Conservation (phyloP, 108 stramenopile species). For the Nitzschia sp. region DNA sequence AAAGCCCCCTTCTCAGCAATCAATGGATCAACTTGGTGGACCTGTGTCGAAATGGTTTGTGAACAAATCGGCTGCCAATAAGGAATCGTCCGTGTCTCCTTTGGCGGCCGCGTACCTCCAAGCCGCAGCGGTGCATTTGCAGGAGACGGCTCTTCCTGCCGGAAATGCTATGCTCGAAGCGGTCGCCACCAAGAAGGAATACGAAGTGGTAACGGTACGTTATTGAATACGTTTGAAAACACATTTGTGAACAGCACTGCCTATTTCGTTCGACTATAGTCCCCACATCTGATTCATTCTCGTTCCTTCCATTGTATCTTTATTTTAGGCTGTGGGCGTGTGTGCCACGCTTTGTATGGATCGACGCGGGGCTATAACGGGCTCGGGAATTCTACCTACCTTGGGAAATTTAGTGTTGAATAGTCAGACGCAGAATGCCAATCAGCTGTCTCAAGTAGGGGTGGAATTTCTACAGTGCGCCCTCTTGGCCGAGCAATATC, state of each 20-base stretch:
- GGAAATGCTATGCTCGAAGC: neutral
- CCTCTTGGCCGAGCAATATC: conserved; percentile 57
- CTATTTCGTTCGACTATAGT: neutral
- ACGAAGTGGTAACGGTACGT: conserved; percentile 5
- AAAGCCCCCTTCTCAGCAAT: conserved; percentile 9
- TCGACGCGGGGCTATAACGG: conserved; percentile 23
- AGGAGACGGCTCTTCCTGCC: neutral
- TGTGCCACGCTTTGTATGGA: conserved; percentile 19
- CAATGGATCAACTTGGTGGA: conserved; percentile 12
- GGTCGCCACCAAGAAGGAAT: neutral
- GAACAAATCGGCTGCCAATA: neutral
- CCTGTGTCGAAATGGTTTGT: conserved; percentile 23
- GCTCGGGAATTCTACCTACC: conserved; percentile 52
- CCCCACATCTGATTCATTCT: neutral
- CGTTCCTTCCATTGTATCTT: neutral
- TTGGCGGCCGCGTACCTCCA: neutral
- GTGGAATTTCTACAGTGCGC: conserved; percentile 58
- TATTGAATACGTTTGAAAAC: neutral
- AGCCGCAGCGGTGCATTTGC: conserved; percentile 10
- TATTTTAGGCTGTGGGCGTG: conserved; percentile 11
- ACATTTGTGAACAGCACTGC: neutral
- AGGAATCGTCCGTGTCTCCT: neutral
- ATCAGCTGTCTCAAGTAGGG: conserved; percentile 5
- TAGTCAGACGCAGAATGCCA: neutral
- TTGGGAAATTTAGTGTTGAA: conserved; percentile 33